A percentile compares a stretch with the other conserved stretches of the same genome.
phyloP scores from a whole-genome alignment of 805 yeast species.

The Barnettozyma sucrosica region DNA sequence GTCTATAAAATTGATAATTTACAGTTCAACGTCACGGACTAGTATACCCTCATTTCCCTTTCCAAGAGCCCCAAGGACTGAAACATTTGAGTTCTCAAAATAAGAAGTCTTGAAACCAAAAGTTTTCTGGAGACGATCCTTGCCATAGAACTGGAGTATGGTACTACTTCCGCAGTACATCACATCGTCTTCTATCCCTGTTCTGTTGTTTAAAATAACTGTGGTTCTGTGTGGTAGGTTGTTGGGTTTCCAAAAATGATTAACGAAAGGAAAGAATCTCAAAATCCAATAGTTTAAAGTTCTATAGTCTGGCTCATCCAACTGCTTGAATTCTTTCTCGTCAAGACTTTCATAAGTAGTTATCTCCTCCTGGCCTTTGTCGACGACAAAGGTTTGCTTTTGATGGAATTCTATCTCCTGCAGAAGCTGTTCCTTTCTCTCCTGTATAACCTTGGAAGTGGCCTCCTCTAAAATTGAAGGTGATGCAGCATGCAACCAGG shows the following conservation, averaged over 20 bases:
- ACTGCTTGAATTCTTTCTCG: constrained; percentile 23
- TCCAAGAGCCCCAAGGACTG: constrained; percentile 49
- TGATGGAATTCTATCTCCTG: constrained; percentile 14
- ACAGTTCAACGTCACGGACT: constrained; percentile 46
- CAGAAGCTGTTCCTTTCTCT: constrained; percentile 8
- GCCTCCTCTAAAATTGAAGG: constrained; percentile 28
- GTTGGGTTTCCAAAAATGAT: constrained; percentile 23
- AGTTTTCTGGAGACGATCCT: constrained; percentile 23
- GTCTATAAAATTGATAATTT: neutral
- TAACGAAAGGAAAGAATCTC: constrained; percentile 59
- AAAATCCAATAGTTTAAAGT: constrained; percentile 71
- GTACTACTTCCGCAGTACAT: constrained; percentile 63
- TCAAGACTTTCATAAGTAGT: constrained; percentile 13
- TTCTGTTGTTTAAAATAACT: constrained; percentile 60
- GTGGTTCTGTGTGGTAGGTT: constrained; percentile 24
- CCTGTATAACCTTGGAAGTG: constrained; percentile 13
- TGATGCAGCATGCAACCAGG: constrained; percentile 66
- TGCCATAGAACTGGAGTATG: constrained; percentile 49
- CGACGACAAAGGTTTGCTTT: constrained; percentile 13
- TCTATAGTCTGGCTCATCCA: constrained; percentile 37
- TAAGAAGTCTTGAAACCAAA: constrained; percentile 1
- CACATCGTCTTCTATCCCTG: constrained; percentile 69
- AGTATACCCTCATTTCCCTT: constrained; percentile 63
- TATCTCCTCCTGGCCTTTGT: constrained; percentile 3
- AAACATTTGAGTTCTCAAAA: constrained; percentile 44